Conservation (phyloP, 129 eudicot genomes). For the Centaurea solstitialis region DNA sequence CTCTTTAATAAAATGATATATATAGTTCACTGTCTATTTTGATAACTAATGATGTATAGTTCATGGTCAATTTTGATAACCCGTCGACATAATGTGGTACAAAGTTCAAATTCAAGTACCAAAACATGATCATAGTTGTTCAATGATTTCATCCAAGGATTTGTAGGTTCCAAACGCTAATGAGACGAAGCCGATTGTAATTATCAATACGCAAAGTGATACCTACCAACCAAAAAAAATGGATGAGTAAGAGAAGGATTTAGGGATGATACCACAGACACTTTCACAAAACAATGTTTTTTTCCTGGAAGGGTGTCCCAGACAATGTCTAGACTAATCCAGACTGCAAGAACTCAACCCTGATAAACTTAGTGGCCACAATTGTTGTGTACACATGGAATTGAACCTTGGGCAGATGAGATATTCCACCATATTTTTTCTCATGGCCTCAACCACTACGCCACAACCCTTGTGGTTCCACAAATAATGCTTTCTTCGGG, state of each 20-base stretch:
- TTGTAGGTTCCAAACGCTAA: conserved; percentile 68
- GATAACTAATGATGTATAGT: background rate
- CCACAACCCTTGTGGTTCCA: too few relatives aligned
- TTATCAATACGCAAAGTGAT: conserved; percentile 45
- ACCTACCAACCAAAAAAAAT: conserved; percentile 36
- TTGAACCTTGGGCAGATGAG: too few relatives aligned
- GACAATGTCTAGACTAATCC: too few relatives aligned
- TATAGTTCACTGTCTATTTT: background rate
- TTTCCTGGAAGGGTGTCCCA: too few relatives aligned
- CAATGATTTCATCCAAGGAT: conserved; percentile 52
- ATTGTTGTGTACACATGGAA: too few relatives aligned
- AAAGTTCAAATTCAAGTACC: background rate
- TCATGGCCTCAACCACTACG: too few relatives aligned
- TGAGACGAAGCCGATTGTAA: conserved; percentile 53
- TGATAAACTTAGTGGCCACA: too few relatives aligned
- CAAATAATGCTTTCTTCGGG: background rate
- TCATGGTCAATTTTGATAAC: background rate
- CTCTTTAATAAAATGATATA: too few relatives aligned
- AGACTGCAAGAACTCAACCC: too few relatives aligned
- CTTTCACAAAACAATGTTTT: background rate
- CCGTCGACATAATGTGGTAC: background rate
- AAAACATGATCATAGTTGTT: conserved; percentile 26
- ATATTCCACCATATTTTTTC: too few relatives aligned
- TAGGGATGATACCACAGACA: background rate
- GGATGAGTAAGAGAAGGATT: background rate